Evolutionary conservation across 306 rosid species (phyloP).

Genomic region (Vigna unguiculata): DNA sequence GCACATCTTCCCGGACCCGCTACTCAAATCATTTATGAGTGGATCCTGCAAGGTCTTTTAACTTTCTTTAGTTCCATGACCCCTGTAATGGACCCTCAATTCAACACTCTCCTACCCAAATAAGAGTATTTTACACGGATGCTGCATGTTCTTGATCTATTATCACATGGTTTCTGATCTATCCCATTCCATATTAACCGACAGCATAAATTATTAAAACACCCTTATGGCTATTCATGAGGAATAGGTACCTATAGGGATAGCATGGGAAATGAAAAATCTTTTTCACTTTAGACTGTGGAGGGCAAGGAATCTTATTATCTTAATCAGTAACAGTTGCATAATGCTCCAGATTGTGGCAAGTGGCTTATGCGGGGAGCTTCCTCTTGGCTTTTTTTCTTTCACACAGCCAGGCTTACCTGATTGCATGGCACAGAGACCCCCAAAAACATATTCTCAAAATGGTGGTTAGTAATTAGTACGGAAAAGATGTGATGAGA

Average conservation of each 20-base stretch:
- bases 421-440: conserved; percentile 40
- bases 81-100: conserved; percentile 49
- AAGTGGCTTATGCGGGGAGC: conserved; percentile 38
- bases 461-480: conserved; percentile 39
- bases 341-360: conserved; percentile 37
- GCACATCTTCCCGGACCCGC: conserved; percentile 44
- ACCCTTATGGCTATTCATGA: conserved; percentile 44
- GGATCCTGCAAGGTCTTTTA: conserved; percentile 44
- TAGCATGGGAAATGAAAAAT: conserved; percentile 40
- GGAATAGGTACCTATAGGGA: conserved; percentile 33
- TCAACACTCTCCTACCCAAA: conserved; percentile 34
- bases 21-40: conserved; percentile 29
- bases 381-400: conserved; percentile 42
- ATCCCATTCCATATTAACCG: conserved; percentile 44
- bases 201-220: conserved; percentile 42
- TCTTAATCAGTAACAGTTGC: conserved; percentile 17
- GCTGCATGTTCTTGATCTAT: conserved; percentile 59
- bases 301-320: conserved; percentile 53
- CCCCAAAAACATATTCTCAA: conserved; percentile 11
- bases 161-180: conserved; percentile 76
- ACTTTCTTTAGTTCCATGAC: conserved; percentile 45
- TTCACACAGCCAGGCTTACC: conserved; percentile 33
- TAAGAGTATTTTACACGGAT: conserved; percentile 66
- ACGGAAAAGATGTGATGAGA: conserved; percentile 36
- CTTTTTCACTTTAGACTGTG: conserved; percentile 20